Conservation (phyloP, 805 yeast genomes). For the Grigorovia jiainica region DNA sequence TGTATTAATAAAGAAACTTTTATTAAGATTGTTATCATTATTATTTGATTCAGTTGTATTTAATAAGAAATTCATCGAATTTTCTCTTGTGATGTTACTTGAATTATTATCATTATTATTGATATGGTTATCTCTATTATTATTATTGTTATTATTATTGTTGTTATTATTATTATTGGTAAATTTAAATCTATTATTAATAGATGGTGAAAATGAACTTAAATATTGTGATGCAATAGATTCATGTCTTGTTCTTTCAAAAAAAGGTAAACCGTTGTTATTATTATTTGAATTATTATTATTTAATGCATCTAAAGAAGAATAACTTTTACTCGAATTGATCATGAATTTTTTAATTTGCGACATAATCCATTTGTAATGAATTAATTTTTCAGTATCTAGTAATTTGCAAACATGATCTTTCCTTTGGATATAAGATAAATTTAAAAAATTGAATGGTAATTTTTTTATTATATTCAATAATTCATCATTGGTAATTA, state of each 20-base stretch:
- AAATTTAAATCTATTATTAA: conserved; percentile 1
- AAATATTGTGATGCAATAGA: conserved; percentile 28
- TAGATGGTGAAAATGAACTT: conserved; percentile 27
- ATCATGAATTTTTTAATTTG: conserved; percentile 21
- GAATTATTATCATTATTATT: conserved; percentile 1
- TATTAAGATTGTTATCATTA: conserved; percentile 1
- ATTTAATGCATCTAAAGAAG: conserved; percentile 8
- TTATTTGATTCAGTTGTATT: neutral
- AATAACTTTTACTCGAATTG: conserved; percentile 18
- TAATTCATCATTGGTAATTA: conserved; percentile 18
- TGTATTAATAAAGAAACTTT: neutral
- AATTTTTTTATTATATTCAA: conserved; percentile 27
- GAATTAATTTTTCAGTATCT: conserved; percentile 29
- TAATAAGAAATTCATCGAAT: neutral
- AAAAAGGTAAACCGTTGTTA: conserved; percentile 4
- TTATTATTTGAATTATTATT: conserved; percentile 1
- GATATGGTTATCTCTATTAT: neutral
- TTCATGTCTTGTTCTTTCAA: conserved; percentile 17
- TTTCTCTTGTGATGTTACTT: neutral
- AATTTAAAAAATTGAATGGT: conserved; percentile 44
- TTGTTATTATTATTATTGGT: neutral
- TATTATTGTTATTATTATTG: neutral
- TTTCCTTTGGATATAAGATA: conserved; percentile 55
- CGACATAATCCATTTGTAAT: conserved; percentile 26
- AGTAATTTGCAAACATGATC: conserved; percentile 30